A percentile compares a stretch with the other conserved stretches of the same genome.
Evolutionary conservation across 2,329 filamentous ascomycete genomes (phyloP).

Genomic region (Xylariales sp.): DNA sequence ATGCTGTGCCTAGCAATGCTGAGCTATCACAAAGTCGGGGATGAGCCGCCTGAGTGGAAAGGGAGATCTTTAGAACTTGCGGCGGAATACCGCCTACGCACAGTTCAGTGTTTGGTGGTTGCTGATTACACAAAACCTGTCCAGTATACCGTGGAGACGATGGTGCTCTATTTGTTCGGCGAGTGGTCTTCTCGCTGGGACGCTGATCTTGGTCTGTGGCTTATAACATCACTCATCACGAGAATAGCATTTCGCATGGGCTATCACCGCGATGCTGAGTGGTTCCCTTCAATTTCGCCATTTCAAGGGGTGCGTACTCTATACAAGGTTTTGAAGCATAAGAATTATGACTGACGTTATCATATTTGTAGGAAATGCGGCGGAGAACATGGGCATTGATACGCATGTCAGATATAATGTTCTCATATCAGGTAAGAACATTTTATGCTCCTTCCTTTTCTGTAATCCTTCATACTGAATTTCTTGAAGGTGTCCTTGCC

Average conservation of each 20-base stretch:
- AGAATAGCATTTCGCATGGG: slow-evolving; percentile 64
- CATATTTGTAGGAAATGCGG: slow-evolving; percentile 59
- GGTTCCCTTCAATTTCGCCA: slow-evolving; percentile 66
- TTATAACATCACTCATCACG: slow-evolving; percentile 52
- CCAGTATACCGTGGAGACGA: slow-evolving; percentile 72
- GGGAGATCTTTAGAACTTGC: slow-evolving; percentile 59
- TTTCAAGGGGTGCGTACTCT: slow-evolving; percentile 66
- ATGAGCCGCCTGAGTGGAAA: slow-evolving; percentile 75
- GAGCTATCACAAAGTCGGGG: slow-evolving; percentile 74
- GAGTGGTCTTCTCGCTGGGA: slow-evolving; percentile 72
- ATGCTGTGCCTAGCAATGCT: slow-evolving; percentile 74
- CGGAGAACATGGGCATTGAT: slow-evolving; percentile 66
- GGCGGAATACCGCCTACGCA: slow-evolving; percentile 63
- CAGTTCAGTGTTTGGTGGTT: slow-evolving; percentile 72
- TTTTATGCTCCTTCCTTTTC: slow-evolving; percentile 8
- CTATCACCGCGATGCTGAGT: slow-evolving; percentile 73
- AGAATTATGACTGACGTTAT: no score
- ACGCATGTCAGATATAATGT: slow-evolving; percentile 68
- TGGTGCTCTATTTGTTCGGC: slow-evolving; percentile 71
- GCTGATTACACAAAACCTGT: slow-evolving; percentile 74
- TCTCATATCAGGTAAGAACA: slow-evolving; percentile 63
- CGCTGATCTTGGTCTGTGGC: slow-evolving; percentile 63
- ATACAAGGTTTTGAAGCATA: no score
- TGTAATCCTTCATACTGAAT: not conserved
- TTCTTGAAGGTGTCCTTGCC: slow-evolving; percentile 45